phyloP scores from a whole-genome alignment of 805 yeast genomes.

The Monosporozyma servazzii region DNA sequence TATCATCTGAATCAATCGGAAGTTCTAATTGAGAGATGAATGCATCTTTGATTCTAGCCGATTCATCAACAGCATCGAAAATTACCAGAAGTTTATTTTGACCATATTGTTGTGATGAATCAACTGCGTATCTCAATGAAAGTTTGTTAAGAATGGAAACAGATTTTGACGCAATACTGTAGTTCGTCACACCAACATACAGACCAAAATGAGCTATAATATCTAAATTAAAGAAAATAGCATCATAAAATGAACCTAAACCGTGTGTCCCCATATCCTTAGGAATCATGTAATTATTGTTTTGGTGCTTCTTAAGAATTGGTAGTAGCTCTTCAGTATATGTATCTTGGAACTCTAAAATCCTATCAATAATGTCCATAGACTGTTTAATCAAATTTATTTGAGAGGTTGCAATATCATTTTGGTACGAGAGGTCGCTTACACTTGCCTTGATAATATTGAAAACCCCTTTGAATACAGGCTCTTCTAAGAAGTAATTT shows the following conservation, averaged over 20 bases:
- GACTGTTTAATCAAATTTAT: conserved; percentile 33
- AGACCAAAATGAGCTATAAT: conserved; percentile 66
- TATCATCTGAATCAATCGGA: conserved; percentile 32
- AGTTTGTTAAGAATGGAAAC: conserved; percentile 45
- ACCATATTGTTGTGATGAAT: conserved; percentile 32
- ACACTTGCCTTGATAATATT: conserved; percentile 48
- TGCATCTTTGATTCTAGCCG: conserved; percentile 60
- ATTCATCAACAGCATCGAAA: conserved; percentile 69
- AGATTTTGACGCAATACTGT: conserved; percentile 43
- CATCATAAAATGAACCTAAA: conserved; percentile 56
- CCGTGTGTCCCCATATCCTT: conserved; percentile 47
- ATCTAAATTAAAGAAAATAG: conserved; percentile 60
- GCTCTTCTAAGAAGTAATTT: conserved; percentile 53
- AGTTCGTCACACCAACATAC: conserved; percentile 53
- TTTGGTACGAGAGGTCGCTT: conserved; percentile 36
- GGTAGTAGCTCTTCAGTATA: conserved; percentile 38
- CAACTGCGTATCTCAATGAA: conserved; percentile 28
- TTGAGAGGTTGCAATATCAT: conserved; percentile 22
- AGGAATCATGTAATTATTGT: conserved; percentile 23
- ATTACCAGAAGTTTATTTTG: conserved; percentile 60
- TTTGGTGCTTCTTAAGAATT: conserved; percentile 26
- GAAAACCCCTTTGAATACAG: conserved; percentile 48
- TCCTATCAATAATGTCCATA: conserved; percentile 36
- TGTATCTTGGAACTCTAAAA: conserved; percentile 48
- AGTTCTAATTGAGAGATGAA: conserved; percentile 60